Evolutionary conservation across 225 moss, liverwort and hornwort species (phyloP), one percentile per base, ranked within the genome.

Genomic region (Physcomitrium patens): DNA sequence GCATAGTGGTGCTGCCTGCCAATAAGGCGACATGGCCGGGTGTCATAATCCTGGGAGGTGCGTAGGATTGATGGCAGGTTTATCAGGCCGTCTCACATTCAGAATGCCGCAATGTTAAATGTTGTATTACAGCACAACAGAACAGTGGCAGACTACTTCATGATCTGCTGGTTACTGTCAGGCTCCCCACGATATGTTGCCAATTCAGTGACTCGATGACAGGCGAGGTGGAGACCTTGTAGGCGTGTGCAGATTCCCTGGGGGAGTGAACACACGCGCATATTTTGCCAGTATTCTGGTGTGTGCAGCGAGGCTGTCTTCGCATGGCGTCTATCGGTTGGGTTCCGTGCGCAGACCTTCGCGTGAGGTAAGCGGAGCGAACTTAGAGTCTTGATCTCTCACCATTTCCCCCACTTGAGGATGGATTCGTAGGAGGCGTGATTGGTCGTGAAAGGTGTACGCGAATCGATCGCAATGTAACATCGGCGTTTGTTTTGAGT

Each of bases 391-490:
- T 15, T 49, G 3, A 49, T 3, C 12, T 48, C 48, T 49, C 48
- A 11, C 48, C 48, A 13, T 14, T 9, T 18, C 13, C 43, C 10
- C 10, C 18, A 3, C 28, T 18, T 49, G 37, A 3, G 16, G 16
- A 43, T 73, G 23, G 73, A 53, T 54, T 55, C 61, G 28, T 46
- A 55, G 27, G 45, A 74, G 65, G 0, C 16, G 4, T 22, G 59
- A 22, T 15, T 37, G 62, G 37, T 37, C 50, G 61, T 16, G 43
- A 16, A 41, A 51, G 23, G 31, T 31, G 7, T 37, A 37, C 6
- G 41, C 9, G 43, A 31, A 20, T 55, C 9, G 57, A 45, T 23
- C 22, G 45, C 14, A 18, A 18, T 69, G 69, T 18, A 14, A 27
- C 42, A 11, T 23, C n/a, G n/a, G 12, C 46, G 64, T 12, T 43